Conservation (phyloP, 176 grass and related monocot species). For the Triticum urartu region DNA sequence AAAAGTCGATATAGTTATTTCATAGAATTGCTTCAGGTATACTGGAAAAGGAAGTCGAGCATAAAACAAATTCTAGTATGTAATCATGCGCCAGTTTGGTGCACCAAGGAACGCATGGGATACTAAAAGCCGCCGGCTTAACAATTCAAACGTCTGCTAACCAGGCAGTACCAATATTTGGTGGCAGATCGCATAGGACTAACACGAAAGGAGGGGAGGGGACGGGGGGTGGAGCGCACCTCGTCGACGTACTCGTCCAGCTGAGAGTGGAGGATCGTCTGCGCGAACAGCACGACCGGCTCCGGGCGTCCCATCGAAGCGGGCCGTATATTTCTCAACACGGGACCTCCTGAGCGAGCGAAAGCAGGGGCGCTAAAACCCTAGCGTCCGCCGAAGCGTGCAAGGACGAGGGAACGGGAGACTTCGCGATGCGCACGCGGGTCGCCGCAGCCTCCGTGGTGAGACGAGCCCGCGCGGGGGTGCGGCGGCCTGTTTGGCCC, state of each 20-base stretch:
- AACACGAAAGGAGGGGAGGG: not conserved
- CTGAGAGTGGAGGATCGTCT: constrained; percentile 90
- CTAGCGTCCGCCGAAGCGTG: constrained; percentile 4
- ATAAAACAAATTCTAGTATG: not conserved
- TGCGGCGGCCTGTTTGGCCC: constrained; percentile 1
- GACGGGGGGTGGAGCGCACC: constrained; percentile 39
- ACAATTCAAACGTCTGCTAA: not conserved
- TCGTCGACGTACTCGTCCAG: constrained; percentile 97
- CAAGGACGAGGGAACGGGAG: not conserved
- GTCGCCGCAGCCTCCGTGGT: not conserved
- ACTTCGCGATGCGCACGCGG: not conserved
- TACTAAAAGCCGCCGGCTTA: not conserved
- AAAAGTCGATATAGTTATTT: not conserved
- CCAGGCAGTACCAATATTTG: constrained; percentile 1
- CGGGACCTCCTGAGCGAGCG: not conserved
- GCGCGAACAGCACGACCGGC: constrained; percentile 87
- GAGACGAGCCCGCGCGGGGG: not conserved
- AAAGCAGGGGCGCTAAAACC: constrained; percentile 23
- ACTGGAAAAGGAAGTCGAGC: not conserved
- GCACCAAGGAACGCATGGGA: not conserved
- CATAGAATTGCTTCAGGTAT: not conserved
- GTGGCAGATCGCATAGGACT: not conserved
- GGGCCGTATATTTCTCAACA: not conserved
- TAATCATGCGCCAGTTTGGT: not conserved
- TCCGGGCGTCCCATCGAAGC: constrained; percentile 83